Evolutionary conservation across 108 stramenopile species (phyloP).

Genomic region (Cyclotella choctawhatcheeana): DNA sequence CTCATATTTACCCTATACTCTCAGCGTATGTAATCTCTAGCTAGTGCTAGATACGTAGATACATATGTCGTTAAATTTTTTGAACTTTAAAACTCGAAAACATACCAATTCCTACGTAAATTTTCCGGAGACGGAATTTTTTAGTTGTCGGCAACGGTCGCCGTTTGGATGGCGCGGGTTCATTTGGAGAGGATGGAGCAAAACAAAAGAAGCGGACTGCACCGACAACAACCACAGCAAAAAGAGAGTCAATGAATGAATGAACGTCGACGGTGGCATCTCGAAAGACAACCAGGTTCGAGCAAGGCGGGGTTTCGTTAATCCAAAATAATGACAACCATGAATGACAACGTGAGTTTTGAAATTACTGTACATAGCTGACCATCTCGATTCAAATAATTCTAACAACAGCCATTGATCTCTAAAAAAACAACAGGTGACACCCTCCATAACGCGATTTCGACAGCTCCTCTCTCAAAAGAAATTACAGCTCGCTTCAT

Average conservation of each 20-base stretch:
- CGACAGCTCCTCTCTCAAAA: conserved; percentile 35
- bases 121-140: not conserved
- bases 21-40: too few species aligned
- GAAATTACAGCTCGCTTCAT: not conserved
- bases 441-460: conserved; percentile 11
- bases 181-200: too few species aligned
- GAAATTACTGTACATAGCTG: not conserved
- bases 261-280: too few species aligned
- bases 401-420: not conserved
- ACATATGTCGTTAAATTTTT: not conserved
- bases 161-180: not conserved
- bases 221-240: not conserved
- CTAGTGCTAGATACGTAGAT: too few species aligned
- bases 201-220: too few species aligned
- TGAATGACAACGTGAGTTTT: not conserved
- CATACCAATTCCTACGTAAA: not conserved
- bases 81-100: not conserved
- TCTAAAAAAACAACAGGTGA: not conserved
- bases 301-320: too few species aligned
- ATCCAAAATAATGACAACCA: too few species aligned
- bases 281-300: too few species aligned
- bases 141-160: too few species aligned
- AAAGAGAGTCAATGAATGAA: not conserved
- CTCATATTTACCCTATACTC: too few species aligned
- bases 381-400: not conserved